phyloP scores from a whole-genome alignment of 768 basidiomycete genomes.

The Cubamyces lactineus region DNA sequence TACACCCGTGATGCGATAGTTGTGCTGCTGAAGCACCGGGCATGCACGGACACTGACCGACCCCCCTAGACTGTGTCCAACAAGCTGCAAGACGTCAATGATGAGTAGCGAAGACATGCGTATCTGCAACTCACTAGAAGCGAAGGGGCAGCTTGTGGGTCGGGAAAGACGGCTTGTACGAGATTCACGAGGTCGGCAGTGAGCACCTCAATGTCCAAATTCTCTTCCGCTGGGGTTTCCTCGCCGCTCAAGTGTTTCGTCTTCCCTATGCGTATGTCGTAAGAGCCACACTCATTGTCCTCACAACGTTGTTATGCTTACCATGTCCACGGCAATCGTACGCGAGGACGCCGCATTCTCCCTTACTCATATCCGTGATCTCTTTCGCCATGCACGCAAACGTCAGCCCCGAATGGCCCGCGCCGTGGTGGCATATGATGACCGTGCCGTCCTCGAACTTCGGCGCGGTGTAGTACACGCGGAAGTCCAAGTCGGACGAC shows the following conservation, averaged over 20 bases:
- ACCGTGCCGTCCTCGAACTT: slow-evolving; percentile 58
- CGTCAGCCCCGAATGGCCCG: slow-evolving; percentile 86
- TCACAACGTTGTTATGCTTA: slow-evolving; percentile 38
- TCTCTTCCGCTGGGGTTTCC: slow-evolving; percentile 40
- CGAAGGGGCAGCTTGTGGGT: slow-evolving; percentile 63
- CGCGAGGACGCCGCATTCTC: slow-evolving; percentile 80
- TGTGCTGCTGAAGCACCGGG: slow-evolving; percentile 63
- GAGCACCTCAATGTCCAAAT: slow-evolving; percentile 75
- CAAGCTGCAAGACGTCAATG: slow-evolving; percentile 27
- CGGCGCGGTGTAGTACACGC: slow-evolving; percentile 86
- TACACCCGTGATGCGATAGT: slow-evolving; percentile 76
- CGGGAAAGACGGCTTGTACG: slow-evolving; percentile 69
- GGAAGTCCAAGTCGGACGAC: slow-evolving; percentile 61
- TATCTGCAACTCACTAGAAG: slow-evolving; percentile 66
- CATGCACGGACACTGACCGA: slow-evolving; percentile 79
- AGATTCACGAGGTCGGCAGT: slow-evolving; percentile 75
- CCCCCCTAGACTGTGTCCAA: slow-evolving; percentile 98
- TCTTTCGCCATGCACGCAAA: slow-evolving; percentile 93
- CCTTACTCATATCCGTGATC: slow-evolving; percentile 57
- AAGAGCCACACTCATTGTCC: not conserved
- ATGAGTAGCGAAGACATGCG: not conserved
- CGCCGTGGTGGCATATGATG: slow-evolving; percentile 94
- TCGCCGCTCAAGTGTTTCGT: slow-evolving; percentile 50
- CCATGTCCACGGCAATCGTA: slow-evolving; percentile 90
- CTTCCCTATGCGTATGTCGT: slow-evolving; percentile 53